Percentiles rank a stretch among this genome's conserved stretches.
phyloP scores from a whole-genome alignment of 345 rosid species.

The Punica granatum region DNA sequence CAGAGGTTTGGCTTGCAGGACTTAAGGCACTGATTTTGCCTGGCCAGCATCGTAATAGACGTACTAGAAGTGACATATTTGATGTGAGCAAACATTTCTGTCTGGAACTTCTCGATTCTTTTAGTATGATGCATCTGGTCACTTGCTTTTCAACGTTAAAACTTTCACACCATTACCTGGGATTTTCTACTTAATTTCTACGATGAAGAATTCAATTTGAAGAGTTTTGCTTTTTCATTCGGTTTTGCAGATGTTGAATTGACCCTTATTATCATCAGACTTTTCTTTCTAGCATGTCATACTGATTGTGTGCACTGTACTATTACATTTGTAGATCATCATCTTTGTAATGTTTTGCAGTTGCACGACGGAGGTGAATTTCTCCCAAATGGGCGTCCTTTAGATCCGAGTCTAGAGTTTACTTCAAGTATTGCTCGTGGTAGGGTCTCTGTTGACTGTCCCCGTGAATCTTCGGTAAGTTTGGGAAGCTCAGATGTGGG shows the following conservation, averaged over 20 bases:
- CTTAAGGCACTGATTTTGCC: constrained; percentile 52
- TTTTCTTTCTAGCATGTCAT: background rate
- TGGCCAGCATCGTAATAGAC: constrained; percentile 41
- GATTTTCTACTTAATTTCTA: background rate
- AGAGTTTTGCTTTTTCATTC: background rate
- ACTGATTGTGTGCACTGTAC: too few relatives aligned
- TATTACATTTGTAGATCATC: too few relatives aligned
- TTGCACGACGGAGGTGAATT: constrained; percentile 40
- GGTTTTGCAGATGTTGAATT: background rate
- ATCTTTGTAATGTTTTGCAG: constrained; percentile 30
- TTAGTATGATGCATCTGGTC: background rate
- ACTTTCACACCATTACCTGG: background rate
- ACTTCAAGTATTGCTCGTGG: constrained; percentile 34
- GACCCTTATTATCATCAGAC: background rate
- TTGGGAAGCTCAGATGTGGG: constrained; percentile 68
- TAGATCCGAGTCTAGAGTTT: constrained; percentile 44
- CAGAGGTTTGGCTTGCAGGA: constrained; percentile 82
- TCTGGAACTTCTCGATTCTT: background rate
- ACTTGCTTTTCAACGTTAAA: background rate
- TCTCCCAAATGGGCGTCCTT: constrained; percentile 36
- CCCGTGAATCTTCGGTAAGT: constrained; percentile 32
- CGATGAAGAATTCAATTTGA: background rate
- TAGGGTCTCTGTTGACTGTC: constrained; percentile 55
- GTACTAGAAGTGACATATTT: constrained; percentile 51
- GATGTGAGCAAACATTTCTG: constrained; percentile 40